Base-by-base conservation (phyloP, 768 basidiomycete species). In the Botryobasidium botryosum region DNA sequence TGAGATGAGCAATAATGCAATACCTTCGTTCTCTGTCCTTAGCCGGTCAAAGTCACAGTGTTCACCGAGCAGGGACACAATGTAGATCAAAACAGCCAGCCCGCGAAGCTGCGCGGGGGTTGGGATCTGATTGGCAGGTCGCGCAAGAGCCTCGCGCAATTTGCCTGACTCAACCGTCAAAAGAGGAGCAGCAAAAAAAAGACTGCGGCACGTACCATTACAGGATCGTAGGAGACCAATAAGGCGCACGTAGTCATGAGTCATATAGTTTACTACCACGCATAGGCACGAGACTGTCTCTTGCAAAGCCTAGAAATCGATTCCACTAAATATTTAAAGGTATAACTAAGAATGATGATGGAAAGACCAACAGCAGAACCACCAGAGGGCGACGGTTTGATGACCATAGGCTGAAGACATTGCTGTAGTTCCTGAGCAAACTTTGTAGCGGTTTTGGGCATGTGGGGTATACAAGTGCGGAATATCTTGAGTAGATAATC, bases 211-310 rank as follows among this genome's bases (percentile, higher is more conserved):
- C 71, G 42, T 49, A 83, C 87, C 68, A 54, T 88, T 83, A 60
- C 86, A 91, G 0, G 85, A 87, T 52, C 81, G 81, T 50, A 96
- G 57, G 3, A 96, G 67, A 27, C 75, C 77, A 21, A 88, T 71
- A 15, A 96, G 67, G 28, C 77, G 72, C 13, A 63, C 63, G 53
- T 79, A 92, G 52, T 96, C 88, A 48, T 85, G 82, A 0, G 94
- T 96, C 15, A 97, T 68, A 52, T 83, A 64, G 41, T 77, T 76
- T 1, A 91, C 79, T 1, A 83, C 81, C 0, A 74, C 72, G 56
- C 90, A 92, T 65, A 92, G 77, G 52, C 91, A 96, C 0, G 86
- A 86, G 12, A 97, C 82, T 10, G 77, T 75, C 60, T 96, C 94
- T 63, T 91, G 87, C 26, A 97, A 60, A 18, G 81, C 77, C 81